These are phyloP conservation scores for Mucor piriformis DNA, from an alignment of 371 early-diverging fungal genomes.

Conservation along the genomic window DNA sequence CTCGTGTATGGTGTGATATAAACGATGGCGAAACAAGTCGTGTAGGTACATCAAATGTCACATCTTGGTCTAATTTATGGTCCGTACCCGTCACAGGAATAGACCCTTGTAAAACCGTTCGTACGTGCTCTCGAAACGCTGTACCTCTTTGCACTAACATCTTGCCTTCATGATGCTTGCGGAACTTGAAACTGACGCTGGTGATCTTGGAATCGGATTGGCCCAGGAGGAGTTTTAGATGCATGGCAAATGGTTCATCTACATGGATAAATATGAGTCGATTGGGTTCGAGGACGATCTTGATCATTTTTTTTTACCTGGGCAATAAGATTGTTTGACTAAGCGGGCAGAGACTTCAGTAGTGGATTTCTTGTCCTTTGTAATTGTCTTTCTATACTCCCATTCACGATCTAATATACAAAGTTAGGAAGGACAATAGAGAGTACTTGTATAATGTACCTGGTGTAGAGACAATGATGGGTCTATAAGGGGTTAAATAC, in stretches of 20 bases:
- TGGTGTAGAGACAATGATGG: conserved; percentile 45
- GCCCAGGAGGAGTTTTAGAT: conserved; percentile 28
- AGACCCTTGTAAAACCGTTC: conserved; percentile 31
- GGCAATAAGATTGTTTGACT: conserved; percentile 46
- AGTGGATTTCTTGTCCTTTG: conserved; percentile 38
- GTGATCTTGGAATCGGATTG: conserved; percentile 39
- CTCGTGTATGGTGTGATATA: conserved; percentile 44
- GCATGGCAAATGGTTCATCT: conserved; percentile 53
- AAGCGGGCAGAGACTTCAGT: conserved; percentile 39
- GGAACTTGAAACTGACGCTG: conserved; percentile 36
- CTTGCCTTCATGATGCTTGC: conserved; percentile 54
- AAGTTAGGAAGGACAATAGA: too few relatives aligned
- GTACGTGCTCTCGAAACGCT: conserved; percentile 41
- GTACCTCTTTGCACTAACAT: conserved; percentile 50
- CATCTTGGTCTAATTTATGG: conserved; percentile 17
- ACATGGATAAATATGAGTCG: neutral
- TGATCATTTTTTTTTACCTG: conserved; percentile 35
- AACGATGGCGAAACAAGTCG: conserved; percentile 51
- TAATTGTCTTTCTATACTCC: conserved; percentile 36
- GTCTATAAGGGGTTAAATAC: conserved; percentile 53
- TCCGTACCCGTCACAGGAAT: conserved; percentile 17
- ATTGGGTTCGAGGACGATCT: too few relatives aligned
- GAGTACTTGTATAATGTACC: conserved; percentile 19
- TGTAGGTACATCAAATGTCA: conserved; percentile 47
- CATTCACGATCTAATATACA: conserved; percentile 37